Conservation (phyloP, 148 eudicot species). For the Hydrangea macrophylla region DNA sequence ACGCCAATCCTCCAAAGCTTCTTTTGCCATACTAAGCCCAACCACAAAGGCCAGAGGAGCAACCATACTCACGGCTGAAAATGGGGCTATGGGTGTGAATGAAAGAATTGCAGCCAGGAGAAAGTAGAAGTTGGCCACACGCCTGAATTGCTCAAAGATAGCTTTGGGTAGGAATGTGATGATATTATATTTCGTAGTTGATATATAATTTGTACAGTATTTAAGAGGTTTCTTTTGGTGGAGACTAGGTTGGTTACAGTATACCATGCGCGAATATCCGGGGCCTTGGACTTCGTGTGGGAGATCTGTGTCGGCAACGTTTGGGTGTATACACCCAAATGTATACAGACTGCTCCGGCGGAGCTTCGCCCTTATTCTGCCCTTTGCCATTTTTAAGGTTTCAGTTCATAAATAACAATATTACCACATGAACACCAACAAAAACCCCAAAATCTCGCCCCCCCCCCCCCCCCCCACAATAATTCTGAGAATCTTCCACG, state of each 20-base stretch:
- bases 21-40: conserved; percentile 90
- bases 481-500: background rate
- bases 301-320: conserved; percentile 17
- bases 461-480: no score
- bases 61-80: conserved; percentile 79
- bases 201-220: conserved; percentile 70
- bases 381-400: conserved; percentile 42
- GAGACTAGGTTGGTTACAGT: conserved; percentile 57
- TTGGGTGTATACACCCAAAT: conserved; percentile 49
- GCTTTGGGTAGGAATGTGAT: conserved; percentile 80
- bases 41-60: conserved; percentile 85
- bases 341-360: conserved; percentile 68
- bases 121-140: conserved; percentile 90
- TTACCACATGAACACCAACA: conserved; percentile 2
- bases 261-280: conserved; percentile 53
- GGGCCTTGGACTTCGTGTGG: conserved; percentile 46
- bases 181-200: conserved; percentile 81
- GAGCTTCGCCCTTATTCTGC: conserved; percentile 63
- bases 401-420: conserved; percentile 20
- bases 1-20: conserved; percentile 90
- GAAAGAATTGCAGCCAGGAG: conserved; percentile 75
- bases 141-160: conserved; percentile 88
- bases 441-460: background rate
- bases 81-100: conserved; percentile 70
- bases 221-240: conserved; percentile 54